Base-by-base conservation (phyloP, 495 filamentous ascomycete species). In the Penicillium paxilli region DNA sequence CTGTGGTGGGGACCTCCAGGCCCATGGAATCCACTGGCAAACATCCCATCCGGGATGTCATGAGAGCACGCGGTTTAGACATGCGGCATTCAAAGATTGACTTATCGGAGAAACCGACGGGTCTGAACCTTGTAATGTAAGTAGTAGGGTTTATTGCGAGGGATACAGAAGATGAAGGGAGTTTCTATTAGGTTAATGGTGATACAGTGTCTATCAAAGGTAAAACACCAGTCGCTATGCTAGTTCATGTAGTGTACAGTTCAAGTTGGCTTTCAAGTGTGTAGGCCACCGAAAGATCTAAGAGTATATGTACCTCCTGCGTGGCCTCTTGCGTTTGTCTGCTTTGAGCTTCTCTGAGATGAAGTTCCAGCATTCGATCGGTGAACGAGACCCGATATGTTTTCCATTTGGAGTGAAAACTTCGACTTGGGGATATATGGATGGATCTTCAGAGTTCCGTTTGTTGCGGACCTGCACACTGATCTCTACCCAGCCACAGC, bases 401-500 rank as follows among this genome's bases (percentile, higher is more conserved):
- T 82, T 83, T 1, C 94, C 94, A 37, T 91, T 79, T 0, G 95
- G 94, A 33, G 80, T 90, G 60, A 87, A 96, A 1, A 98, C 83
- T 56, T 98, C 94, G 5, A 99, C 77, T 17, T 83, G 76, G 3
- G 91, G 91, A 65, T 81, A 85, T 20, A 45, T 52, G 2, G 63
- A 46, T 8, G 49, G 45, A 20, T 54, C 45, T 42, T 63, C 62
- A 32, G 51, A 26, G 3, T 60, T 46, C 23, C 65, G 55, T 54
- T 73, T 82, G 21, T 79, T 80, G 20, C 92, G 83, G 7, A 94
- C 80, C 69, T 98, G 92, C 12, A 86, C 84, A 5, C 83, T 86
- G 17, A 99, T 68, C 67, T 99, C 94, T 7, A 99, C 80, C 93
- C 95, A 99, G 2, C 94, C 94, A 35, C 86, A 85, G 17, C 93